Evolutionary conservation across 148 eudicot genomes (phyloP).

Genomic region (Fallopia convolvulus): DNA sequence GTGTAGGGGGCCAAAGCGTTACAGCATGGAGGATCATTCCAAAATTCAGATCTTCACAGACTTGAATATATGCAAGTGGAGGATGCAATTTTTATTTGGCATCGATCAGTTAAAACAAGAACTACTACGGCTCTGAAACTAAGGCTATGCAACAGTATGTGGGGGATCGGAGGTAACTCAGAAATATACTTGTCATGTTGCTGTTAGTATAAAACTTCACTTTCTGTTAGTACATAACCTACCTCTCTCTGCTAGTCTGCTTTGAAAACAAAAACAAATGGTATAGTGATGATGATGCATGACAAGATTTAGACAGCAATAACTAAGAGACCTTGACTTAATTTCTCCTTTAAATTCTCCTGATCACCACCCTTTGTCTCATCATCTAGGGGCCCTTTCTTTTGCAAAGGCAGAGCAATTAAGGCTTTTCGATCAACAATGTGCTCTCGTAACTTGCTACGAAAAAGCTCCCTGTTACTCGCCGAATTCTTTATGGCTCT

Average conservation of each 20-base stretch:
- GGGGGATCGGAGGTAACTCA: background rate
- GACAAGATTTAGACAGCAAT: conserved; percentile 2
- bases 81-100: no score
- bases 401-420: no score
- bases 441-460: conserved; percentile 23
- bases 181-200: background rate
- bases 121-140: background rate
- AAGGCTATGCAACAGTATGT: background rate
- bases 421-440: conserved; percentile 15
- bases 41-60: background rate
- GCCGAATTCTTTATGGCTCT: conserved; percentile 32
- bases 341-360: conserved; percentile 32
- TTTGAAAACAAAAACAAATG: background rate
- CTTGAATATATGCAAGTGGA: no score
- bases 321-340: conserved; percentile 11
- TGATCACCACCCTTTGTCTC: conserved; percentile 12
- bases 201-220: background rate
- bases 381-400: conserved; percentile 14
- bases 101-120: background rate
- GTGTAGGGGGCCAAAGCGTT: background rate
- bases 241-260: background rate
- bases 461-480: conserved; percentile 19
- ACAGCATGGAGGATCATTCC: no score
- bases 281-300: conserved; percentile 1
- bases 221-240: background rate